Conservation (phyloP, 1,139 yeast species). For the Hyphopichia wangnamkhiaoensis region DNA sequence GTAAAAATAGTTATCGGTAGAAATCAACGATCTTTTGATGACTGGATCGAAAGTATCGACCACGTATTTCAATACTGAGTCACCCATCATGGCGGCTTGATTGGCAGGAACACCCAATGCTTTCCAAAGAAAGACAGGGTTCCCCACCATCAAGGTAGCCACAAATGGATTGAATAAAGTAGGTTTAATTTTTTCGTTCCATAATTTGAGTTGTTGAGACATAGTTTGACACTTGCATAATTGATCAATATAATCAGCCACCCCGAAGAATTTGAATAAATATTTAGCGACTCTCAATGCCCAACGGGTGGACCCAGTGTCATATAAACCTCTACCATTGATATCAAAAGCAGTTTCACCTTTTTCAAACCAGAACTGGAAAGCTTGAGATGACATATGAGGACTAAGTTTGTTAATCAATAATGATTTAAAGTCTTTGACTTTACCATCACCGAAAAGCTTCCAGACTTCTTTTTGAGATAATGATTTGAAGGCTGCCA, state of each 20-base stretch:
- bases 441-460: constrained; percentile 74
- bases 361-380: constrained; percentile 75
- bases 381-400: constrained; percentile 74
- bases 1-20: constrained; percentile 77
- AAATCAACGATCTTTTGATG: constrained; percentile 59
- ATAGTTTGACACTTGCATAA: constrained; percentile 61
- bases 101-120: constrained; percentile 86
- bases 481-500: constrained; percentile 65
- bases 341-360: constrained; percentile 58
- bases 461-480: constrained; percentile 67
- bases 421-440: constrained; percentile 46
- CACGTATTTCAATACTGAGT: constrained; percentile 68
- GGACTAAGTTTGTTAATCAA: constrained; percentile 61
- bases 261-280: constrained; percentile 59
- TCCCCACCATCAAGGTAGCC: constrained; percentile 69
- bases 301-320: constrained; percentile 87
- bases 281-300: constrained; percentile 68
- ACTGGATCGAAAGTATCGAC: constrained; percentile 80
- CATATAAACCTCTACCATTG: constrained; percentile 60
- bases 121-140: constrained; percentile 81
- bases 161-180: constrained; percentile 70
- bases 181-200: constrained; percentile 66
- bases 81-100: constrained; percentile 79
- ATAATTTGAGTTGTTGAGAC: constrained; percentile 61
- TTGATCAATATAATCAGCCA: constrained; percentile 49